phyloP scores from a whole-genome alignment of 2,329 filamentous ascomycete genomes.

The Lojkania enalia region DNA sequence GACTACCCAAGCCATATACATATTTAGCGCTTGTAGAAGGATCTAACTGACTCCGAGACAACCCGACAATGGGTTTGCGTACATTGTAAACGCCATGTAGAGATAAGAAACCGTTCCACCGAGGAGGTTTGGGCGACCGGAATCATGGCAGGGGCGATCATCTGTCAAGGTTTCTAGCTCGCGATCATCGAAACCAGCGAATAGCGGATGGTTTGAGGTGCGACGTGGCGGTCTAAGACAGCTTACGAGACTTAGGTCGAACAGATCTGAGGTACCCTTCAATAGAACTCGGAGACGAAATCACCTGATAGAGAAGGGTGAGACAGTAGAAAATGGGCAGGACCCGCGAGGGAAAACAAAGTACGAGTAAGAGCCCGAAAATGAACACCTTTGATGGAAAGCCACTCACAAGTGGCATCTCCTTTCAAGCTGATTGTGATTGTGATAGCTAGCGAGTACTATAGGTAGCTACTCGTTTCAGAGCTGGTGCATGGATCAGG shows the following conservation, averaged over 20 bases:
- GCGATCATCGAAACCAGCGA: slow-evolving; percentile 6
- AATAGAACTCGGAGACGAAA: slow-evolving; percentile 7
- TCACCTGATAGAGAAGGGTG: slow-evolving; percentile 4
- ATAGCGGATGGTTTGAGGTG: not conserved
- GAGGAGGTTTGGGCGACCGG: not conserved
- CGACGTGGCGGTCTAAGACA: not conserved
- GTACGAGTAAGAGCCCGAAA: too few relatives aligned
- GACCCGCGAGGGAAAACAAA: too few relatives aligned
- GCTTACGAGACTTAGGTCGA: slow-evolving; percentile 15
- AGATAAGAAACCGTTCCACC: slow-evolving; percentile 1
- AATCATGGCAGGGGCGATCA: not conserved
- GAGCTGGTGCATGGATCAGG: not conserved
- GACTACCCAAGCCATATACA: not conserved
- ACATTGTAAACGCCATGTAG: not conserved
- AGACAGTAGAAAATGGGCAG: slow-evolving; percentile 8
- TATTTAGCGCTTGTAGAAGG: not conserved
- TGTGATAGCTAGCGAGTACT: too few relatives aligned
- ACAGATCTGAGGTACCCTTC: slow-evolving; percentile 13
- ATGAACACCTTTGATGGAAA: too few relatives aligned
- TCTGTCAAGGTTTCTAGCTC: slow-evolving; percentile 5
- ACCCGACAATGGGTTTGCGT: too few relatives aligned
- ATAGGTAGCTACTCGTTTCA: slow-evolving; percentile 4
- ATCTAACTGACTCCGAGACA: not conserved
- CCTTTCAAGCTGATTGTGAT: too few relatives aligned
- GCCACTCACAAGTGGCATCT: too few relatives aligned